phyloP scores from a whole-genome alignment of 139 green algal species.

The Volvox africanus region DNA sequence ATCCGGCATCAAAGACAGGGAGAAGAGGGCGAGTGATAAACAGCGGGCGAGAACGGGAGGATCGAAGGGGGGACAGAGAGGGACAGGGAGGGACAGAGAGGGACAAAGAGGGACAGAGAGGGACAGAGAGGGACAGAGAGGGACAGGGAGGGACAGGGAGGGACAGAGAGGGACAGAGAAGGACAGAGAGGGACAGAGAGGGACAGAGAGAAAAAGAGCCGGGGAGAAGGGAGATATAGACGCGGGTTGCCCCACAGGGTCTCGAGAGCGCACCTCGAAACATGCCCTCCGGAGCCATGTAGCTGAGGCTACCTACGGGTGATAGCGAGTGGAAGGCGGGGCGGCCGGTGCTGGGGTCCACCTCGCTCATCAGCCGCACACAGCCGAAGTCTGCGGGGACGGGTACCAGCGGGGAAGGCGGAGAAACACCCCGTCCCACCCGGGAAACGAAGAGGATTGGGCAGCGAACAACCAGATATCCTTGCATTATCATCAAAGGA shows the following conservation, averaged over 20 bases:
- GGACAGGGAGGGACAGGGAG: not conserved
- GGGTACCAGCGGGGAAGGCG: too few species aligned
- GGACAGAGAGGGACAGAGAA: too few species aligned
- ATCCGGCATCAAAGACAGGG: too few species aligned
- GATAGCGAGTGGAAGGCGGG: slow-evolving; percentile 18
- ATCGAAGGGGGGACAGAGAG: too few species aligned
- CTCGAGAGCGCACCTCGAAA: not conserved
- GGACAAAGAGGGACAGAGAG: too few species aligned
- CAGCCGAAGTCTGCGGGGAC: slow-evolving; percentile 72
- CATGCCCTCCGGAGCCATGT: slow-evolving; percentile 33
- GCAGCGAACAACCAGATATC: too few species aligned
- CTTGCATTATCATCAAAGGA: too few species aligned
- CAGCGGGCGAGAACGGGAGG: not conserved
- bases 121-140: not conserved
- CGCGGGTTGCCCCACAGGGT: not conserved
- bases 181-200: not conserved
- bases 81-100: not conserved
- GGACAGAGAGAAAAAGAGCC: too few species aligned
- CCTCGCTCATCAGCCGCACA: slow-evolving; percentile 21
- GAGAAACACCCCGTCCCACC: too few species aligned
- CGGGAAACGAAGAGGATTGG: too few species aligned
- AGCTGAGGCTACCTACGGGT: slow-evolving; percentile 5
- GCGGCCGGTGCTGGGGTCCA: slow-evolving; percentile 1
- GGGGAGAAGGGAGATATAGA: not conserved
- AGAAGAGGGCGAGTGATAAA: not conserved